These are phyloP conservation scores for Irineochytrium annulatum DNA, from an alignment of 192 early-diverging fungal species.

Conservation along the genomic window DNA sequence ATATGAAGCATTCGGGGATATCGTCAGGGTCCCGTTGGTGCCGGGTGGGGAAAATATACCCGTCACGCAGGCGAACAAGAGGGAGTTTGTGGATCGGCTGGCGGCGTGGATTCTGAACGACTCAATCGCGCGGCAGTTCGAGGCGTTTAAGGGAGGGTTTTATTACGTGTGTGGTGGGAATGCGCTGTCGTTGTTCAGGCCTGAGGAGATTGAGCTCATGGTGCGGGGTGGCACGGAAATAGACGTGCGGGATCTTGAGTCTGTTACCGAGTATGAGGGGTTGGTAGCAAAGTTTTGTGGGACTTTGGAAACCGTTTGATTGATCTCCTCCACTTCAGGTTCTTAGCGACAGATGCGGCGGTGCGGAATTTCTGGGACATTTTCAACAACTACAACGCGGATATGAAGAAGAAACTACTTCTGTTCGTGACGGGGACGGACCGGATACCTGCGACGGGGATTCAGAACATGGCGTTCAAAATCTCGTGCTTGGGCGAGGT, in stretches of 20 bases:
- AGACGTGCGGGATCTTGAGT: constrained; percentile 43
- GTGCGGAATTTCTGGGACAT: constrained; percentile 79
- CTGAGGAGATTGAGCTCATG: constrained; percentile 55
- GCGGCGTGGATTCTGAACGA: constrained; percentile 64
- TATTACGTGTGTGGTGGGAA: constrained; percentile 64
- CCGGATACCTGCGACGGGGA: constrained; percentile 66
- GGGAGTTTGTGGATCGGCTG: constrained; percentile 69
- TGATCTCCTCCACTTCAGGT: neutral
- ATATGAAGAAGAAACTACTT: constrained; percentile 69
- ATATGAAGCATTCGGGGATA: constrained; percentile 53
- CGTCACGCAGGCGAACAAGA: constrained; percentile 75
- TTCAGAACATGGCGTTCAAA: constrained; percentile 49
- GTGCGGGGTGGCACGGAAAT: constrained; percentile 48
- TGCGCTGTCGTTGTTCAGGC: constrained; percentile 50
- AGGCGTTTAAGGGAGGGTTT: constrained; percentile 76
- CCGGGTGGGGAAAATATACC: constrained; percentile 58
- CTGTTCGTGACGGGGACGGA: constrained; percentile 88
- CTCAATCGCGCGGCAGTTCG: constrained; percentile 58
- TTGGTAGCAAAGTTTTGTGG: constrained; percentile 29
- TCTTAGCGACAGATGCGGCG: neutral
- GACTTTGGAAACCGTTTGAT: constrained; percentile 44
- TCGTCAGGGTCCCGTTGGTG: constrained; percentile 58
- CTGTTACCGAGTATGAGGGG: constrained; percentile 53
- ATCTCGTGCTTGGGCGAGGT: constrained; percentile 44
- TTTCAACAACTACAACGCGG: constrained; percentile 54